Base-by-base conservation (phyloP, 1,284 basidiomycete genomes). In the Pascua guehoae region DNA sequence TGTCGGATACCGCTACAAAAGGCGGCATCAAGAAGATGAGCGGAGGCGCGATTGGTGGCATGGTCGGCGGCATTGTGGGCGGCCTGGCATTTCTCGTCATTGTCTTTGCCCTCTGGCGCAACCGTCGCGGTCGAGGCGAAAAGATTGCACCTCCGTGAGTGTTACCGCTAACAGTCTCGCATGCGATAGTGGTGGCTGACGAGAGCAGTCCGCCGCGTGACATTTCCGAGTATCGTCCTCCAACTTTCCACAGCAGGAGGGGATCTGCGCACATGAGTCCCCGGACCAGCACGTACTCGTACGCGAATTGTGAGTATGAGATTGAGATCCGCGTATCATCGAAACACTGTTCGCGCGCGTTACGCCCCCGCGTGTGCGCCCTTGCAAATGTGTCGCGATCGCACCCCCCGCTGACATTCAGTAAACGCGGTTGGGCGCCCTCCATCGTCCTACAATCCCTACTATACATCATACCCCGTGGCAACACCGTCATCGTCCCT, bases 91-190 rank as follows among this genome's bases (percentile, higher is more conserved):
- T 72, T 15, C 17, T 66, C 16, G 51, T 65, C 5, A n/a, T 74
- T 32, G 56, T 54, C 3, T 68, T 57, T 52, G 54, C 55, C 1
- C 53, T 63, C 17, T 69, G 66, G 69, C 65, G 67, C 46, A 56
- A 55, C 47, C 56, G 63, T 48, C 65, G 63, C 17, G 61, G 64
- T 8, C 68, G 68, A 38, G 68, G 65, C 17, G 66, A 76, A 46
- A 66, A 66, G 55, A 56, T 71, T 15, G 68, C 73, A 14, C 69
- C 72, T 16, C 75, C 75, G 72, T 75, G 50, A 67, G 74, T 73
- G 2, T 12, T 5, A 7, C 14, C 2, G 12, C 17, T 49, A 7
- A 24, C 40, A 38, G 17, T 32, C 8, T n/a, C 17, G 12, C 18
- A 17, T 32, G 12, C 16, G 18, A 5, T 40, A 7, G 42, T 15